A percentile compares a stretch with the other conserved stretches of the same genome.
These are phyloP conservation scores for Ascoidea tarda DNA, from an alignment of 805 yeast genomes.

Conservation along the genomic window DNA sequence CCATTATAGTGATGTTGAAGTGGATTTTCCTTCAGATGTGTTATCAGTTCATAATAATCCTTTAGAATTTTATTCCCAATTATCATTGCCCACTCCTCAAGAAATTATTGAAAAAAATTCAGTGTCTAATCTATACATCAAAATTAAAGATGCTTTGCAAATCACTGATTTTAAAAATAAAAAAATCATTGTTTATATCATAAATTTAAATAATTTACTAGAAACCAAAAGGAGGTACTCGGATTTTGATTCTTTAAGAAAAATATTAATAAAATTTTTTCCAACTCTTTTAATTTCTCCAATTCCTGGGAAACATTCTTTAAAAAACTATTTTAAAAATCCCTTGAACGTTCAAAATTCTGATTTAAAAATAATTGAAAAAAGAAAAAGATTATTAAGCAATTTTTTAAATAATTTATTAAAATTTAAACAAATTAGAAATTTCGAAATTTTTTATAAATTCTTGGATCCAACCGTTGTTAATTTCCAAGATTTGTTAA, in stretches of 20 bases:
- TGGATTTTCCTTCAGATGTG: conserved; percentile 6
- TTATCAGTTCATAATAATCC: conserved; percentile 4
- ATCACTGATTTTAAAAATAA: conserved; percentile 49
- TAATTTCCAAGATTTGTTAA: conserved; percentile 6
- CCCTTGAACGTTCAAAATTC: conserved; percentile 27
- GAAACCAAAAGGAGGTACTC: conserved; percentile 73
- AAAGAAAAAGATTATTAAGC: conserved; percentile 60
- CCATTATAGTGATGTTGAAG: conserved; percentile 7
- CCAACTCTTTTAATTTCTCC: conserved; percentile 85
- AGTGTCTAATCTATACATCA: conserved; percentile 10
- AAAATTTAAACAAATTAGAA: conserved; percentile 4
- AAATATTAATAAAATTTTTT: conserved; percentile 51
- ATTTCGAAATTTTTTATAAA: conserved; percentile 7
- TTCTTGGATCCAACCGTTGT: conserved; percentile 8
- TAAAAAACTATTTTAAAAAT: conserved; percentile 29
- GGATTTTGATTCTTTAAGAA: conserved; percentile 77
- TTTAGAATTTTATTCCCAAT: conserved; percentile 7
- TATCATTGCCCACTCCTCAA: conserved; percentile 3
- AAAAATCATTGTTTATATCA: conserved; percentile 66
- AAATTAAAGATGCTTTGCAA: conserved; percentile 57
- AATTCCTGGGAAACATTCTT: conserved; percentile 77
- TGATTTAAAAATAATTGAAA: conserved; percentile 37
- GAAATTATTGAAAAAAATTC: conserved; percentile 4
- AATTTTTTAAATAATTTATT: conserved; percentile 58
- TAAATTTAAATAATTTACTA: conserved; percentile 30